A percentile compares a stretch with the other conserved stretches of the same genome.
phyloP scores from a whole-genome alignment of 176 grass and related monocot genomes.

The Elaeis guineensis region DNA sequence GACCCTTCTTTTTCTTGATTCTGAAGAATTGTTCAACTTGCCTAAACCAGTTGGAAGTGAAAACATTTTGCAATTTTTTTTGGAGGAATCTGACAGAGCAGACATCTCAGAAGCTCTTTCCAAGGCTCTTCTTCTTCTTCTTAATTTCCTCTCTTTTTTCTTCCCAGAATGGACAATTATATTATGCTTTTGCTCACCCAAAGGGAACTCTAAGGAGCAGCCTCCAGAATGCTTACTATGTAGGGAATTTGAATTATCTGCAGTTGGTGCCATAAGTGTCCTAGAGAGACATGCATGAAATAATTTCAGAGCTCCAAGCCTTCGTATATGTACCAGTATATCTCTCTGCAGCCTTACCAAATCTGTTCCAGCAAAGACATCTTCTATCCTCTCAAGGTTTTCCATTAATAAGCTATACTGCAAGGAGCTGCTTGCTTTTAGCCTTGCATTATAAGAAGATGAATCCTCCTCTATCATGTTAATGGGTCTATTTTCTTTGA shows the following conservation, averaged over 20 bases:
- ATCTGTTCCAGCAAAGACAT: slow-evolving; percentile 43
- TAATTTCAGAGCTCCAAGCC: slow-evolving; percentile 49
- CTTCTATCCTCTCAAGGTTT: slow-evolving; percentile 48
- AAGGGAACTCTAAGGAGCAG: slow-evolving; percentile 8
- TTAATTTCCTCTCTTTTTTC: slow-evolving; percentile 59
- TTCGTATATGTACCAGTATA: slow-evolving; percentile 49
- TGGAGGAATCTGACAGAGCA: neutral
- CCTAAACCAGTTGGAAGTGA: slow-evolving; percentile 25
- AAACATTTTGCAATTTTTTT: slow-evolving; percentile 21
- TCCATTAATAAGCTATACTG: slow-evolving; percentile 61
- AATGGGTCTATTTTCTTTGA: slow-evolving; percentile 3
- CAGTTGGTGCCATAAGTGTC: slow-evolving; percentile 13
- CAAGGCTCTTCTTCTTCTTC: slow-evolving; percentile 33
- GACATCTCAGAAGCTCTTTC: slow-evolving; percentile 24
- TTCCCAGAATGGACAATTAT: slow-evolving; percentile 43
- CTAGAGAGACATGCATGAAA: slow-evolving; percentile 30
- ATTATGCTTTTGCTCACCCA: slow-evolving; percentile 18
- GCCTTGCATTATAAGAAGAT: slow-evolving; percentile 22
- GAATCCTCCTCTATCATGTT: slow-evolving; percentile 21
- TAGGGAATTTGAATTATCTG: slow-evolving; percentile 18
- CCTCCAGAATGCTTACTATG: slow-evolving; percentile 10
- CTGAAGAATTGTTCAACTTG: slow-evolving; percentile 15
- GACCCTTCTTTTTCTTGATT: slow-evolving; percentile 20
- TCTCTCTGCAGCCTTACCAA: slow-evolving; percentile 40
- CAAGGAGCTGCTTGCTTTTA: slow-evolving; percentile 12